Percentiles rank a stretch among this genome's conserved stretches.
Evolutionary conservation across 164 flowering plant genomes (phyloP).

Genomic region (Aristolochia californica): DNA sequence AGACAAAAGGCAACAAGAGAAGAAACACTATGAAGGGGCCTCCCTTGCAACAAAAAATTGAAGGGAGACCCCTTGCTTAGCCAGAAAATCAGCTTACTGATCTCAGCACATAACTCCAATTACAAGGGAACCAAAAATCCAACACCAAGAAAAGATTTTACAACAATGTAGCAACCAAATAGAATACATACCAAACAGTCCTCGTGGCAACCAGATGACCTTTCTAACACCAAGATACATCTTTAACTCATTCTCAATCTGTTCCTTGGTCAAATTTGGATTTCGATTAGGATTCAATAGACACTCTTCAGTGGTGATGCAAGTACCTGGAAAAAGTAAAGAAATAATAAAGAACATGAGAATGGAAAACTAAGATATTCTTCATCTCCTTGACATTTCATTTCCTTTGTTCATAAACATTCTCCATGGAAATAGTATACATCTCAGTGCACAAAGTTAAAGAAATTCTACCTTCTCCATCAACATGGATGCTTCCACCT

Average conservation of each 20-base stretch:
- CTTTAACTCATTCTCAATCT: conserved; percentile 72
- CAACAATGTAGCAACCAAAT: not conserved
- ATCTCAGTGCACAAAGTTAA: not conserved
- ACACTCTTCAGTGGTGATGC: conserved; percentile 96
- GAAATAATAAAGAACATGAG: conserved; percentile 2
- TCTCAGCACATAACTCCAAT: too few species aligned
- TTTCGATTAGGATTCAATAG: conserved; percentile 82
- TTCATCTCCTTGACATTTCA: too few species aligned
- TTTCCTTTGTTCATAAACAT: too few species aligned
- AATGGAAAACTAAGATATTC: not conserved
- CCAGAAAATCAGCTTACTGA: too few species aligned
- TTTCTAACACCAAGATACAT: conserved; percentile 78
- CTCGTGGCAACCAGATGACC: conserved; percentile 87
- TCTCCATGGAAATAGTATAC: too few species aligned
- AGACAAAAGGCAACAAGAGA: too few species aligned
- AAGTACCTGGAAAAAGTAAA: conserved; percentile 55
- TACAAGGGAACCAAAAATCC: too few species aligned
- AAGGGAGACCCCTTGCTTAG: too few species aligned
- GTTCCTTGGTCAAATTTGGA: conserved; percentile 54
- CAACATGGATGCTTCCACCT: conserved; percentile 99
- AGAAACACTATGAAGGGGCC: too few species aligned
- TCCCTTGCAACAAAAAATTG: too few species aligned
- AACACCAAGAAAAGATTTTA: too few species aligned
- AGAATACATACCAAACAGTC: conserved; percentile 51
- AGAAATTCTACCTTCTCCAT: conserved; percentile 59